Base-by-base conservation (phyloP, 441 rosid genomes). In the California macrophylla region DNA sequence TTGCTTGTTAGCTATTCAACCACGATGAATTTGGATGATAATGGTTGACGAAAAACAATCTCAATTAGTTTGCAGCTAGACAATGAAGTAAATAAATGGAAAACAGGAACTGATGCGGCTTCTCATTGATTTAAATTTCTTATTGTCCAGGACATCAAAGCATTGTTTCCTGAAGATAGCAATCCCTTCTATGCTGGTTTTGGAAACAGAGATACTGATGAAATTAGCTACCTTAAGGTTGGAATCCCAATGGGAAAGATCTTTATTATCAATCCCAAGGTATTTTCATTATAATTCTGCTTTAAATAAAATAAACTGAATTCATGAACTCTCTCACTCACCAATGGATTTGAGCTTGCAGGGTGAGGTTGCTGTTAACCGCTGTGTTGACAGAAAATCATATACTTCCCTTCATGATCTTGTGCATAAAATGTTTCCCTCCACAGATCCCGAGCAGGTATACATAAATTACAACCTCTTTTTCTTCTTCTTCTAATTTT, bases 181-280 rank as follows among this genome's bases (percentile, higher is more conserved):
- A 89, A 85, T 74, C 99, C 97, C 0, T 95, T 95, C 85, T 92
- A 92, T 74, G 99, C 98, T 76, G 99, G 99, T 73, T 95, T 95
- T 79, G 99, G 99, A 70, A 95, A 95, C 75, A 85, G 99, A 85
- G 92, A 92, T 77, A 95, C 99, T 0, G 99, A 95, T 75, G 96
- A 95, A 81, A 78, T 92, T 74, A 95, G 99, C 85, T 95, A 95
- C 81, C 90, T 90, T 24, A 88, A 90, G 80, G 93, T 95, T n/a
- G 99, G 98, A 70, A 90, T 95, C 70, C 98, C 99, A 0, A 90
- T 76, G 61, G 98, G 98, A 64, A 95, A 95, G 76, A 88, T 95
- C 75, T 92, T 95, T 83, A 92, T 78, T 65, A 95, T 95, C 62
- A 95, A 95, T 79, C 96, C 99, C 60, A 92, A 90, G 98, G 99